These are phyloP conservation scores for Boletellus ananas DNA, from an alignment of 768 basidiomycete species.

Conservation along the genomic window DNA sequence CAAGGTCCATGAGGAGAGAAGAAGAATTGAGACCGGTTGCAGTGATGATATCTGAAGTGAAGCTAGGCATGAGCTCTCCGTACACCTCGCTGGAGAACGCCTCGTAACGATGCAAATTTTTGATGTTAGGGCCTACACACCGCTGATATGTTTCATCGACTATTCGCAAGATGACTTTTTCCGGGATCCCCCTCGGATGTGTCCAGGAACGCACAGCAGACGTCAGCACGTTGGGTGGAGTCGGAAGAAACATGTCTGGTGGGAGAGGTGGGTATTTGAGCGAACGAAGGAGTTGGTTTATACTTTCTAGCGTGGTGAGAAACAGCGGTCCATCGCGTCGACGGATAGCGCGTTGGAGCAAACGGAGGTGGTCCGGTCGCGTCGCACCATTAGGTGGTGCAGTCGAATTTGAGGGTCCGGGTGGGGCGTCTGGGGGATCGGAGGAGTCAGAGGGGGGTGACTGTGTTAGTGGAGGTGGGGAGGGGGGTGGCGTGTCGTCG, in stretches of 20 bases:
- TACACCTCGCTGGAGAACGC: conserved; percentile 85
- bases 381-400: conserved; percentile 16
- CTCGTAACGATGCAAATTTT: conserved; percentile 72
- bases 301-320: conserved; percentile 51
- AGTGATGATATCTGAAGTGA: conserved; percentile 53
- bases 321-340: conserved; percentile 71
- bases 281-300: conserved; percentile 58
- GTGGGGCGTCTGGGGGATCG: conserved; percentile 29
- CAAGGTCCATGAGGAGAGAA: conserved; percentile 78
- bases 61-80: conserved; percentile 82
- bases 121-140: conserved; percentile 86
- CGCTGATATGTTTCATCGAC: conserved; percentile 93
- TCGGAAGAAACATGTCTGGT: conserved; percentile 45
- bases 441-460: conserved; percentile 31
- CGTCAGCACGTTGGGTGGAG: conserved; percentile 47
- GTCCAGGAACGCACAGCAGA: conserved; percentile 45
- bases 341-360: conserved; percentile 67
- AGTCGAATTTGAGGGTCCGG: conserved; percentile 19
- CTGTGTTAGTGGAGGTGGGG: conserved; percentile 33
- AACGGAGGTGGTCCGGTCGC: conserved; percentile 45
- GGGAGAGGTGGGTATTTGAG: conserved; percentile 66
- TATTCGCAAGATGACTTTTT: conserved; percentile 67
- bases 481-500: conserved; percentile 29
- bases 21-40: conserved; percentile 47
- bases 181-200: conserved; percentile 47